phyloP scores from a whole-genome alignment of 2,329 filamentous ascomycete species.

The Fusarium anguioides region DNA sequence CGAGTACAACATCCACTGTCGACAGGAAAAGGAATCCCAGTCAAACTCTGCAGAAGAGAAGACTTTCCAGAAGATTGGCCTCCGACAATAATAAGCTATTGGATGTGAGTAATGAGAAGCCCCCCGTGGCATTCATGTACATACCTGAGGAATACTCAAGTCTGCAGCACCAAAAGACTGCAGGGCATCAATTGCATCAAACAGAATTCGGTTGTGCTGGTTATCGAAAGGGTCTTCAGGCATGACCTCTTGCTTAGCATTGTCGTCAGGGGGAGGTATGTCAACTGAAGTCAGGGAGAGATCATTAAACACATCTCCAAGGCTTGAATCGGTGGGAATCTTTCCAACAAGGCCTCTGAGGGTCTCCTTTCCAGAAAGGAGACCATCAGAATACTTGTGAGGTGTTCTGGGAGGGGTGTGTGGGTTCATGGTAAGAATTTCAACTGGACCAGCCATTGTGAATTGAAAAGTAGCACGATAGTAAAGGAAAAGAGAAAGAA shows the following conservation, averaged over 20 bases:
- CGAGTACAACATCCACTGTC: conserved; percentile 50
- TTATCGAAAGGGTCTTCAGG: conserved; percentile 51
- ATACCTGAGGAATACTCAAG: conserved; percentile 52
- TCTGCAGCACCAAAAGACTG: conserved; percentile 48
- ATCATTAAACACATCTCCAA: conserved; percentile 20
- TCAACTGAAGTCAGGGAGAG: not conserved
- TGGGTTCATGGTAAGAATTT: not conserved
- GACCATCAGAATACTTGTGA: not conserved
- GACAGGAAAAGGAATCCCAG: conserved; percentile 52
- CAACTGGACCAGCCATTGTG: conserved; percentile 33
- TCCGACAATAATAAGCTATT: conserved; percentile 52
- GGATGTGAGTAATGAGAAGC: not conserved
- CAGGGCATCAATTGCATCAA: conserved; percentile 52
- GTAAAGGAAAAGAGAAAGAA: not conserved
- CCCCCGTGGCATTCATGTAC: not conserved
- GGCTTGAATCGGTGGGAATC: conserved; percentile 22
- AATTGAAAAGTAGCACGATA: not conserved
- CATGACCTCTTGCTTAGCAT: conserved; percentile 11
- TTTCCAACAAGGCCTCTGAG: not conserved
- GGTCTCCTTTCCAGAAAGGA: not conserved
- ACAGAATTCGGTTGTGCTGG: conserved; percentile 49
- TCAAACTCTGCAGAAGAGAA: conserved; percentile 52
- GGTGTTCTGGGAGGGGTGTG: conserved; percentile 13
- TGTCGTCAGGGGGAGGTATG: not conserved
- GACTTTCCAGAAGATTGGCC: conserved; percentile 54